These are phyloP conservation scores for Erysimum cheiranthoides DNA, from an alignment of 345 rosid genomes.

Conservation along the genomic window DNA sequence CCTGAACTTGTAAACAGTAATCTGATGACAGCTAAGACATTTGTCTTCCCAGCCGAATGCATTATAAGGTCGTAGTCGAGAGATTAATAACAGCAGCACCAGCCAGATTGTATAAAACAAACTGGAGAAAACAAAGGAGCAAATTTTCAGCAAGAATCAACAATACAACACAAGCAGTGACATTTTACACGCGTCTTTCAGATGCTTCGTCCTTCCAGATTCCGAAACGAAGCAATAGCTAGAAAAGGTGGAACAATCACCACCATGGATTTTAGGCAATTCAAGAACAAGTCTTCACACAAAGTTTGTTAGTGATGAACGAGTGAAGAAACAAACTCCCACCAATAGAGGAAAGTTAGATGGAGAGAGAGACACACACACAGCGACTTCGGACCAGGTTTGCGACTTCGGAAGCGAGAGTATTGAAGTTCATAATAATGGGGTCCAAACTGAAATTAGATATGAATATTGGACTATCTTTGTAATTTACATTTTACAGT, in stretches of 20 bases:
- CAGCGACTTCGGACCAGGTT: background rate
- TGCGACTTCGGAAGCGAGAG: background rate
- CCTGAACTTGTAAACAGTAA: slow-evolving; percentile 25
- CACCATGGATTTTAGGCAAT: slow-evolving; percentile 3
- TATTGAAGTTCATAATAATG: background rate
- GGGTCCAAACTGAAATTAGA: background rate
- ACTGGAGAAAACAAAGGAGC: slow-evolving; percentile 8
- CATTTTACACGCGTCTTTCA: background rate
- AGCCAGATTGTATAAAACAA: background rate
- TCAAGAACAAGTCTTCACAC: background rate
- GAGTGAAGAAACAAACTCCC: background rate
- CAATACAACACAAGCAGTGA: slow-evolving; percentile 11
- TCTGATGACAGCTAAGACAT: slow-evolving; percentile 21
- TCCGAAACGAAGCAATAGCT: background rate
- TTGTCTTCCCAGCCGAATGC: slow-evolving; percentile 34
- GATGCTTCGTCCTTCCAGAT: background rate
- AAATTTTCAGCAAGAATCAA: background rate
- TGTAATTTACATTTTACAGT: background rate
- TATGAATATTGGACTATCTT: background rate
- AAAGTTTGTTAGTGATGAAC: slow-evolving; percentile 3
- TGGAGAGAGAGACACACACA: background rate
- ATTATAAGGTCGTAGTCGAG: slow-evolving; percentile 14
- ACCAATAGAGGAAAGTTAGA: background rate
- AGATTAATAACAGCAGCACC: slow-evolving; percentile 1
- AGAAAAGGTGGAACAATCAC: background rate